Conservation (phyloP, 306 rosid species). For the Glycine tomentella region DNA sequence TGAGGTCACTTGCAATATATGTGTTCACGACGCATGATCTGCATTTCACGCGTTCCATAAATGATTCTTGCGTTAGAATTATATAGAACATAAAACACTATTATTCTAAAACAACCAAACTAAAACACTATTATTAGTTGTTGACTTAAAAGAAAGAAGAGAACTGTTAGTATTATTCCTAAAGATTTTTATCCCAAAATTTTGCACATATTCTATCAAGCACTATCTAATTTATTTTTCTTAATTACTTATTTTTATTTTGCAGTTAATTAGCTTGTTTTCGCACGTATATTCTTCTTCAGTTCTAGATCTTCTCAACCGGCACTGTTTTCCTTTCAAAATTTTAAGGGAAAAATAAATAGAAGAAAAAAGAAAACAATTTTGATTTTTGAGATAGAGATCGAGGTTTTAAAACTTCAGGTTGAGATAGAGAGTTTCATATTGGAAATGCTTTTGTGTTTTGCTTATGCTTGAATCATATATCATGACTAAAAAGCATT, state of each 20-base stretch:
- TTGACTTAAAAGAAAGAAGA: background rate
- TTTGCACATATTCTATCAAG: conserved; percentile 12
- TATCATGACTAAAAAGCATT: background rate
- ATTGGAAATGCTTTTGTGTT: background rate
- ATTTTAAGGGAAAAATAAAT: background rate
- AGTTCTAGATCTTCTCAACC: background rate
- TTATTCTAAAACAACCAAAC: too few relatives aligned
- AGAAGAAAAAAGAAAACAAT: background rate
- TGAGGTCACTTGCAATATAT: too few relatives aligned
- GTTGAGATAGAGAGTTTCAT: too few relatives aligned
- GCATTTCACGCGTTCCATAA: too few relatives aligned
- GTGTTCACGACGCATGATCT: too few relatives aligned
- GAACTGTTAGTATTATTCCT: background rate
- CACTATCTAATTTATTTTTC: background rate
- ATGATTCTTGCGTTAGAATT: conserved; percentile 15
- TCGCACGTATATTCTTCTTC: background rate
- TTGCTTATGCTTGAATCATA: background rate
- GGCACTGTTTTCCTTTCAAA: background rate
- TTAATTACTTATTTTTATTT: background rate
- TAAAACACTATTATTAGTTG: background rate
- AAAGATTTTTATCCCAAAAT: background rate
- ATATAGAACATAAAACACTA: background rate
- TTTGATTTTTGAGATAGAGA: background rate
- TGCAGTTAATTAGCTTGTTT: background rate
- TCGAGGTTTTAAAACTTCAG: background rate